Conservation (phyloP, 1,284 basidiomycete species). For the Phellopilus nigrolimitatus region DNA sequence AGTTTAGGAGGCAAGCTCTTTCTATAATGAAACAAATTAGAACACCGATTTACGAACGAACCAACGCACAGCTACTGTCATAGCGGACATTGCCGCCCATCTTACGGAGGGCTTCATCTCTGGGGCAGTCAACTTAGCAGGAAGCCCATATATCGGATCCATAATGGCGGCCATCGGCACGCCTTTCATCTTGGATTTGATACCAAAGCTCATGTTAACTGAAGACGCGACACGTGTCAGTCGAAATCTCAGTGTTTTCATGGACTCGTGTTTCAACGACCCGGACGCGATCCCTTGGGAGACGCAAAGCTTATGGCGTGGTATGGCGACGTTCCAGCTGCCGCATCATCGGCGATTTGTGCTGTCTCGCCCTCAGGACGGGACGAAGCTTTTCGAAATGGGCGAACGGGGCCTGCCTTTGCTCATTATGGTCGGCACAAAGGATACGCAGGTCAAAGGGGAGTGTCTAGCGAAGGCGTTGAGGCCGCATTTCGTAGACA, state of each 20-base stretch:
- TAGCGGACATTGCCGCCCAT: constrained; percentile 34
- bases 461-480: too few relatives aligned
- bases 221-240: constrained; percentile 25
- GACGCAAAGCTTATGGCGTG: constrained; percentile 32
- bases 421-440: constrained; percentile 32
- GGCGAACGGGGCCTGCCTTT: constrained; percentile 30
- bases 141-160: constrained; percentile 30
- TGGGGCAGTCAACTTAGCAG: constrained; percentile 34
- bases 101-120: constrained; percentile 32
- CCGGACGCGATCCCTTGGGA: constrained; percentile 26
- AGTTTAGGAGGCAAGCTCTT: constrained; percentile 33
- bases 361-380: constrained; percentile 31
- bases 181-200: constrained; percentile 21
- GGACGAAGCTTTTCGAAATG: constrained; percentile 27
- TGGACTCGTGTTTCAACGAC: constrained; percentile 30
- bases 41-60: too few relatives aligned
- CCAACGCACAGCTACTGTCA: constrained; percentile 27
- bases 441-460: constrained; percentile 32
- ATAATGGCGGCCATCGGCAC: constrained; percentile 26
- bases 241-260: constrained; percentile 24
- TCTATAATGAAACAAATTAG: background rate
- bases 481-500: too few relatives aligned
- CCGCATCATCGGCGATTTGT: constrained; percentile 29
- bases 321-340: constrained; percentile 31
- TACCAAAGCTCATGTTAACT: constrained; percentile 30